A percentile compares a stretch with the other conserved stretches of the same genome.
Conservation (phyloP, 768 basidiomycete species). For the Macrolepiota dolichaula region DNA sequence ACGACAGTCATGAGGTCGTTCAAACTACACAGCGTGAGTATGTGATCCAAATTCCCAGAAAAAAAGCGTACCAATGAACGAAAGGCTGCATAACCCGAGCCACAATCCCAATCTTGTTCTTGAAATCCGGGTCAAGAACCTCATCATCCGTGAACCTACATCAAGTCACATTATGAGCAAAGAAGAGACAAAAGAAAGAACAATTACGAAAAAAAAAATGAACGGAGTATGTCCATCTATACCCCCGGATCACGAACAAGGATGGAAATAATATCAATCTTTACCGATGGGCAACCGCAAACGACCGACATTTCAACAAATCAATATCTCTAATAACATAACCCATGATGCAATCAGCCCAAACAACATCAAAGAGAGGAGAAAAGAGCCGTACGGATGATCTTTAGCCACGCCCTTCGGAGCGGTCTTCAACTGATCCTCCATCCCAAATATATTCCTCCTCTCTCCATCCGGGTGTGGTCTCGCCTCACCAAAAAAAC, state of each 20-base stretch:
- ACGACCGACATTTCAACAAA: constrained; percentile 78
- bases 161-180: background rate
- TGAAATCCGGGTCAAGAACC: constrained; percentile 66
- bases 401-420: constrained; percentile 87
- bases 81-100: constrained; percentile 64
- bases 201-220: background rate
- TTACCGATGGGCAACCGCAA: constrained; percentile 65
- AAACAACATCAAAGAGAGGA: background rate
- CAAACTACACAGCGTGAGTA: constrained; percentile 37
- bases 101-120: constrained; percentile 53
- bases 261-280: constrained; percentile 12
- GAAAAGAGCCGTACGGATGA: constrained; percentile 53
- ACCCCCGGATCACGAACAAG: background rate
- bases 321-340: constrained; percentile 73
- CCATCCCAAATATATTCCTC: constrained; percentile 80
- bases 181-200: background rate
- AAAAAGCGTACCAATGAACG: constrained; percentile 64
- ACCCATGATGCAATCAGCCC: background rate
- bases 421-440: constrained; percentile 86
- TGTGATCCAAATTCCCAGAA: too few species aligned
- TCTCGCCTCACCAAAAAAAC: constrained; percentile 69
- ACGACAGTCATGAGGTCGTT: constrained; percentile 70
- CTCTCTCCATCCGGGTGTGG: constrained; percentile 59
- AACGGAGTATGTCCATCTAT: background rate
- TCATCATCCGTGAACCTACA: constrained; percentile 71